A percentile compares a stretch with the other conserved stretches of the same genome.
phyloP scores from a whole-genome alignment of 352 stramenopile genomes.

The Globisporangium viniferum region DNA sequence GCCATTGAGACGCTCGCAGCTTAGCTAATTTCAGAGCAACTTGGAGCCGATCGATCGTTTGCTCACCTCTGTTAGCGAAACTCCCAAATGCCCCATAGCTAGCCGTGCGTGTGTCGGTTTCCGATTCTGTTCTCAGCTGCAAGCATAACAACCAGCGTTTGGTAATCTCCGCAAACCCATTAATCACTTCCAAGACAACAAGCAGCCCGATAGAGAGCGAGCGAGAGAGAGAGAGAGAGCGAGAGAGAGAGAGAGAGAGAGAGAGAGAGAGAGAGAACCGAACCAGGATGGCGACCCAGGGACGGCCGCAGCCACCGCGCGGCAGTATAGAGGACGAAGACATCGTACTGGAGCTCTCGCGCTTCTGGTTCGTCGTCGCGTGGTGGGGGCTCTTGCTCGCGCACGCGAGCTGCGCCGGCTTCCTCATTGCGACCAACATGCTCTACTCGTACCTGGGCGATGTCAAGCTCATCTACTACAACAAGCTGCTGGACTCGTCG shows the following conservation, averaged over 20 bases:
- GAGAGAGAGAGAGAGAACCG: neutral
- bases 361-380: slow-evolving; percentile 14
- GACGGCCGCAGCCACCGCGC: neutral
- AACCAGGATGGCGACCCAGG: neutral
- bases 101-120: no score
- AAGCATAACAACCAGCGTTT: no score
- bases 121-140: no score
- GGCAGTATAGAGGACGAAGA: slow-evolving; percentile 1
- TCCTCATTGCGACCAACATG: slow-evolving; percentile 25
- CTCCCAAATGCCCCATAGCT: no score
- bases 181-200: neutral
- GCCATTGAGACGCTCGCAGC: no score
- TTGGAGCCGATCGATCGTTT: no score
- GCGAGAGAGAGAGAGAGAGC: neutral
- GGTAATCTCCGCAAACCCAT: neutral
- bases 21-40: no score
- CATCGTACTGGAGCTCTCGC: slow-evolving; percentile 22
- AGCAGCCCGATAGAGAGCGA: neutral
- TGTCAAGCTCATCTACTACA: slow-evolving; percentile 37
- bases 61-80: no score
- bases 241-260: no score
- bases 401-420: slow-evolving; percentile 23
- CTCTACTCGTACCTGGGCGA: slow-evolving; percentile 29
- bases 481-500: slow-evolving; percentile 36
- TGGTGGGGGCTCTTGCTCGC: slow-evolving; percentile 30